These are phyloP conservation scores for Populus simonii DNA, from an alignment of 345 rosid species.

Conservation along the genomic window DNA sequence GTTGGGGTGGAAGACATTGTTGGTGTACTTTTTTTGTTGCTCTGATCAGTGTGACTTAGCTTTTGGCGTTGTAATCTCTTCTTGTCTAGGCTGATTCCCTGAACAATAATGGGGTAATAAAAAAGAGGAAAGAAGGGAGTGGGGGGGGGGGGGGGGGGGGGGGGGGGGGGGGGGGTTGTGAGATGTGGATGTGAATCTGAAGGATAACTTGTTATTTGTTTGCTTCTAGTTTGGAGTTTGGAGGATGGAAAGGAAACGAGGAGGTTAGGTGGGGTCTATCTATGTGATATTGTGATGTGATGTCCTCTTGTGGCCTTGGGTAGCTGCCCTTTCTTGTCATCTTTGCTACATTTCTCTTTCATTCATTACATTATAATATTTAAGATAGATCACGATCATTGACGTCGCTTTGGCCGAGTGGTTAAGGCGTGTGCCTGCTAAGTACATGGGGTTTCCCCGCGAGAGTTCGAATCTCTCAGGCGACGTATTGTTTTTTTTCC, in stretches of 20 bases:
- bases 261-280: background rate
- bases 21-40: background rate
- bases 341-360: background rate
- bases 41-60: too few relatives aligned
- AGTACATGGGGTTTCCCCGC: constrained; percentile 82
- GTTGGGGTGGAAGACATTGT: constrained; percentile 16
- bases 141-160: too few relatives aligned
- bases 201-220: background rate
- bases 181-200: background rate
- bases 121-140: too few relatives aligned
- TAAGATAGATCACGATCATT: rapidly evolving
- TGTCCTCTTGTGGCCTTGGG: background rate
- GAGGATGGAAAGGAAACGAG: background rate
- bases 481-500: constrained; percentile 25
- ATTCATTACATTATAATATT: rapidly evolving
- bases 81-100: too few relatives aligned
- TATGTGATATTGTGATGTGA: background rate
- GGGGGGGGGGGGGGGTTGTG: too few relatives aligned
- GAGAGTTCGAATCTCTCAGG: constrained; percentile 81
- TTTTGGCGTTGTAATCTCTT: too few relatives aligned
- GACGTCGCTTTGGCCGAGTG: constrained; percentile 83
- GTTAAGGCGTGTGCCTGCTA: constrained; percentile 94
- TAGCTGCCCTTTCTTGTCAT: background rate
- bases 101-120: too few relatives aligned
- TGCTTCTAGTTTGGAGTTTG: background rate